Evolutionary conservation across 345 rosid species (phyloP).

Genomic region (Salix caprea): DNA sequence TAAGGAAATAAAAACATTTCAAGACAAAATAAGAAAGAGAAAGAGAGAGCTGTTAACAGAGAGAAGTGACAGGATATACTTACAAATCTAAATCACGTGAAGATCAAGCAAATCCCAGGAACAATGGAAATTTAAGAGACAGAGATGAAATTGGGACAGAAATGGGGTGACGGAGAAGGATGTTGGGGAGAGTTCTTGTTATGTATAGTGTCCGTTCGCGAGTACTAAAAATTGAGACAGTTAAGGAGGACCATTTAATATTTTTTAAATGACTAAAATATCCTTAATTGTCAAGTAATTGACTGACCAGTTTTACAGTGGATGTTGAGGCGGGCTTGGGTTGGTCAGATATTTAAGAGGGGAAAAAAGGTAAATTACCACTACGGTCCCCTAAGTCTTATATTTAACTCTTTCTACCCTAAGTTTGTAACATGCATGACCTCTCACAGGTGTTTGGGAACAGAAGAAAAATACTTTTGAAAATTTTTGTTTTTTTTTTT

Average conservation of each 20-base stretch:
- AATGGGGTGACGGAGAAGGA: neutral
- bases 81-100: conserved; percentile 8
- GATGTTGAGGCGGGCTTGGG: neutral
- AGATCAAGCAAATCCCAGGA: conserved; percentile 7
- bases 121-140: neutral
- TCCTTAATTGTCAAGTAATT: neutral
- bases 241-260: neutral
- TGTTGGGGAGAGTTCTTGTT: neutral
- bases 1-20: neutral
- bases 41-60: neutral
- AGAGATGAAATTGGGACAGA: neutral
- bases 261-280: neutral
- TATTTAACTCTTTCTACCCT: too few relatives aligned
- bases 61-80: neutral
- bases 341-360: neutral
- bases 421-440: too few relatives aligned
- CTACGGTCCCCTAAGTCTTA: too few relatives aligned
- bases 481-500: too few relatives aligned
- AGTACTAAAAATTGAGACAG: neutral
- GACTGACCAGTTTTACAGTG: neutral
- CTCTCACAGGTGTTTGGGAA: too few relatives aligned
- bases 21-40: neutral
- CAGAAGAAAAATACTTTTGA: too few relatives aligned
- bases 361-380: neutral
- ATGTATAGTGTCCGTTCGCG: neutral